Conservation (phyloP, 768 basidiomycete genomes). For the Leccinum rimulosum region DNA sequence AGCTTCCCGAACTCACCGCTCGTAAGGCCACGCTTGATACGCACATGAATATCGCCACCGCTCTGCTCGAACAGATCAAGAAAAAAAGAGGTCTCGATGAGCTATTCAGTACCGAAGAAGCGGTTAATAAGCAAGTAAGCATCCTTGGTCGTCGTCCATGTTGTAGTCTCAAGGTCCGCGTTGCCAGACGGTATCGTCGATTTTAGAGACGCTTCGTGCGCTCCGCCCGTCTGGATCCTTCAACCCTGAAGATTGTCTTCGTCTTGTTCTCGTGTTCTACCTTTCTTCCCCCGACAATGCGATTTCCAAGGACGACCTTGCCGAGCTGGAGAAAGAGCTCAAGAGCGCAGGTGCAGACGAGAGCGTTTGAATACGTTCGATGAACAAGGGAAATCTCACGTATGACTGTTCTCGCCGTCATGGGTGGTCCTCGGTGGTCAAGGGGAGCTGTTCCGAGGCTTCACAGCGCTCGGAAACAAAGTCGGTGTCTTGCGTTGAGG, state of each 20-base stretch:
- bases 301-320: slow-evolving; percentile 83
- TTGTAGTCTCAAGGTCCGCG: slow-evolving; percentile 1
- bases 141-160: background rate
- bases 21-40: slow-evolving; percentile 96
- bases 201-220: slow-evolving; percentile 85
- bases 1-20: slow-evolving; percentile 93
- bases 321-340: slow-evolving; percentile 85
- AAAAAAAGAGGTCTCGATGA: slow-evolving; percentile 85
- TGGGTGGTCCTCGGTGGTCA: slow-evolving; percentile 58
- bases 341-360: slow-evolving; percentile 73
- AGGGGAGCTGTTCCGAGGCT: slow-evolving; percentile 90
- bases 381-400: slow-evolving; percentile 87
- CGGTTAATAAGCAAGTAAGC: slow-evolving; percentile 76
- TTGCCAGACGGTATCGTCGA: slow-evolving; percentile 64
- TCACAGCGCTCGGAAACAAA: slow-evolving; percentile 86
- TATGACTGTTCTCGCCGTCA: slow-evolving; percentile 76
- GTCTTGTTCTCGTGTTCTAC: slow-evolving; percentile 93
- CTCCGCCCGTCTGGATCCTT: slow-evolving; percentile 63
- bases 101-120: slow-evolving; percentile 95
- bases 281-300: slow-evolving; percentile 81
- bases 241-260: slow-evolving; percentile 81
- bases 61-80: slow-evolving; percentile 93
- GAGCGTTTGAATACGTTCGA: slow-evolving; percentile 91
- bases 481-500: slow-evolving; percentile 42
- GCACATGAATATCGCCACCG: slow-evolving; percentile 99